Evolutionary conservation across 139 green algal species (phyloP).

Genomic region (Haematococcus lacustris): DNA sequence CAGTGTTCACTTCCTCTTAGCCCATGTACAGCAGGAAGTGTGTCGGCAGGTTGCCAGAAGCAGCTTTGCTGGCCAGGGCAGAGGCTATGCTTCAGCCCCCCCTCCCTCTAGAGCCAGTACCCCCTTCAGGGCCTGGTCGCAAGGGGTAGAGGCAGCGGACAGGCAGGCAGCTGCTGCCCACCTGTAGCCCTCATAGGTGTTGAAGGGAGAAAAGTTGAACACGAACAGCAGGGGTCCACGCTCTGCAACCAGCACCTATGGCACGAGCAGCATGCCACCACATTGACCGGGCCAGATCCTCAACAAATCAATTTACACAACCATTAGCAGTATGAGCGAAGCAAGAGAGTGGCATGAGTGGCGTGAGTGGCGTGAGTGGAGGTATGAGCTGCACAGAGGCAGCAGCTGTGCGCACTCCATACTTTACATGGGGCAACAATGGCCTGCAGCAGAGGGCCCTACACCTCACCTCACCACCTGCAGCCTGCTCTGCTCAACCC

Average conservation of each 20-base stretch:
- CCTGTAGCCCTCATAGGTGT: constrained; percentile 70
- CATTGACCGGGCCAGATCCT: neutral
- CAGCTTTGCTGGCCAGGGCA: neutral
- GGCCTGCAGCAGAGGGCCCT: neutral
- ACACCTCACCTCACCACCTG: neutral
- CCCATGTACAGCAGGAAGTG: no score
- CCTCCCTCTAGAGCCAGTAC: neutral
- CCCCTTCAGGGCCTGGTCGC: no score
- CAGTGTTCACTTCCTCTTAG: no score
- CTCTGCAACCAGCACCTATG: constrained; percentile 89
- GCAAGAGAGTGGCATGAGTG: neutral
- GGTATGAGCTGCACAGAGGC: neutral
- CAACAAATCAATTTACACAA: neutral
- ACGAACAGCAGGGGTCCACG: constrained; percentile 88
- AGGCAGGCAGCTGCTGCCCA: neutral
- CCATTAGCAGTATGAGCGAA: neutral
- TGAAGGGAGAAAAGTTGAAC: constrained; percentile 87
- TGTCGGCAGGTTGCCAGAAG: neutral
- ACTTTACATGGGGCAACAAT: neutral
- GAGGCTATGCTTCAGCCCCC: neutral
- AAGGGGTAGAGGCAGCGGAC: no score
- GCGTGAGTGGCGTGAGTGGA: neutral
- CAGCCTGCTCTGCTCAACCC: neutral
- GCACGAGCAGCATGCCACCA: neutral
- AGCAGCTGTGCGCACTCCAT: neutral